Evolutionary conservation across 805 yeast genomes (phyloP), one percentile per base, ranked within the genome.

Genomic region (Barnettozyma botsteinii): DNA sequence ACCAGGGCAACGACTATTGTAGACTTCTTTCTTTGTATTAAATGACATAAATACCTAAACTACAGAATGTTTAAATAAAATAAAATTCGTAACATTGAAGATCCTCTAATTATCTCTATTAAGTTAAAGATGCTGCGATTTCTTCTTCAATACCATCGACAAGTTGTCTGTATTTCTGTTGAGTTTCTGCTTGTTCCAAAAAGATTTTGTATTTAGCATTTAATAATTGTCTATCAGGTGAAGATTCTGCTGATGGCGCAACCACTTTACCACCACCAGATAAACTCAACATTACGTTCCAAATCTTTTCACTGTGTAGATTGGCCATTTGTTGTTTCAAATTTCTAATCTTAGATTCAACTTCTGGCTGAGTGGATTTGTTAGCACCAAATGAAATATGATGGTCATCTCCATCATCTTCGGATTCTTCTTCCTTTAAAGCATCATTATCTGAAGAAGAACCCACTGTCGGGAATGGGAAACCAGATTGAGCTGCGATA

Each of bases 221-320:
- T 59, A 93, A 71, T 45, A 93, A 69, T 50, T 70, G 67, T 53
- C 87, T 71, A 61, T 86, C 95, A 0, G 85, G 77, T 43, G 75
- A 73, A 32, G 64, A 62, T 14, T 56, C 64, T 4, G 73, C 60
- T 19, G 77, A 63, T 4, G 98, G 98, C 47, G 67, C 62, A 29
- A 93, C 83, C 11, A 81, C 87, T 49, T 72, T 72, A 33, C 96
- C 98, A 18, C 81, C 77, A 7, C 95, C 91, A 2, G 95, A 82
- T 68, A 89, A 72, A 45, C 73, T 72, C 49, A 75, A 74, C 98
- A 93, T 93, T 28, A 83, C 79, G 27, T 78, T 75, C 98, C 98
- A 91, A 43, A 93, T 67, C 40, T 70, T 72, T 47, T 78, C 80
- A 25, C 85, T 85, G 21, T 20, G 38, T 34, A 35, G 40, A 30